These are phyloP conservation scores for Boletellus deceptivus DNA, from an alignment of 1,284 basidiomycete genomes.

Conservation along the genomic window DNA sequence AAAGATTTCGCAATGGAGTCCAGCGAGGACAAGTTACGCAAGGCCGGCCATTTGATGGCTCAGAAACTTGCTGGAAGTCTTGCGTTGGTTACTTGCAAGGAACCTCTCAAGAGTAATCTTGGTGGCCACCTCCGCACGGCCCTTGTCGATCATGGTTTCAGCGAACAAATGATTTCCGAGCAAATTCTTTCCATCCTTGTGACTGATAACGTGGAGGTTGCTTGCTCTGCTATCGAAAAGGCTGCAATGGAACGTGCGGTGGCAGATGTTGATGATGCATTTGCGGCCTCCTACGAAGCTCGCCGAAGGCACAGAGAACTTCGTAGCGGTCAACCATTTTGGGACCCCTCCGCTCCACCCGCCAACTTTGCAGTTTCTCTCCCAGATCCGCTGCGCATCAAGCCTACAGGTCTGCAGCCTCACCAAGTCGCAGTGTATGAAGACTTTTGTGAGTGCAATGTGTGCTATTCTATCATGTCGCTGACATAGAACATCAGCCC, in stretches of 20 bases:
- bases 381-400: constrained; percentile 89
- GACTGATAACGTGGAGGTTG: constrained; percentile 91
- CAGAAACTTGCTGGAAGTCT: constrained; percentile 96
- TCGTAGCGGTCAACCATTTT: constrained; percentile 76
- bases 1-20: constrained; percentile 97
- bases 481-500: constrained; percentile 33
- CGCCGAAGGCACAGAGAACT: constrained; percentile 88
- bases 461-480: background rate
- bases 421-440: constrained; percentile 92
- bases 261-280: constrained; percentile 92
- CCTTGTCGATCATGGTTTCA: constrained; percentile 83
- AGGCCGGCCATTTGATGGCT: constrained; percentile 95
- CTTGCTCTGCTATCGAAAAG: constrained; percentile 94
- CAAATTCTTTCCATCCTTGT: constrained; percentile 79
- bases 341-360: constrained; percentile 75
- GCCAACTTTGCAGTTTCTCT: constrained; percentile 78
- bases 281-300: constrained; percentile 78
- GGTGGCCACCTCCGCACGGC: constrained; percentile 85
- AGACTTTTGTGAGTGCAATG: constrained; percentile 71
- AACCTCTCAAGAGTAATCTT: constrained; percentile 92
- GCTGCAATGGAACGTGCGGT: constrained; percentile 97
- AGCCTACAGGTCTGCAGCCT: constrained; percentile 77
- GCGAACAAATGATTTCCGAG: constrained; percentile 73
- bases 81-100: constrained; percentile 97
- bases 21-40: constrained; percentile 88